Percentiles rank a stretch among this genome's conserved stretches.
These are phyloP conservation scores for Seminavis robusta DNA, from an alignment of 108 stramenopile species.

Conservation along the genomic window DNA sequence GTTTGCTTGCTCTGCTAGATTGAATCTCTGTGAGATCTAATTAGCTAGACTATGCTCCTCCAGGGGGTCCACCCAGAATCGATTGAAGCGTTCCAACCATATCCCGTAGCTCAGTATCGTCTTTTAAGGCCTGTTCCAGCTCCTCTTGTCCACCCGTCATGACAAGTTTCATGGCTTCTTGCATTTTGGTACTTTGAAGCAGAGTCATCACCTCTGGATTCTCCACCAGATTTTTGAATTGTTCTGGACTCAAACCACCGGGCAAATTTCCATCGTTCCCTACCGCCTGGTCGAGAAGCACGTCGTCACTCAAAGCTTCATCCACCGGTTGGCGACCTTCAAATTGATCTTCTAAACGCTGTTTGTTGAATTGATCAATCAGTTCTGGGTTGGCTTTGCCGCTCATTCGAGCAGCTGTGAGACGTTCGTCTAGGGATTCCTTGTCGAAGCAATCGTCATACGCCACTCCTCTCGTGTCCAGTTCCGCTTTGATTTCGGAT, in stretches of 20 bases:
- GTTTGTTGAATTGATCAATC: conserved; percentile 49
- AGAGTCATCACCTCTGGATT: conserved; percentile 58
- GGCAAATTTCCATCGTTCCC: conserved; percentile 59
- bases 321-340: conserved; percentile 20
- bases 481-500: conserved; percentile 61
- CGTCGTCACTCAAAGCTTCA: conserved; percentile 39
- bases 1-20: too few species aligned
- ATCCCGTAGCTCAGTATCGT: conserved; percentile 45
- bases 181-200: conserved; percentile 54
- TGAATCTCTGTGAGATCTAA: too few species aligned
- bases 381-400: conserved; percentile 55
- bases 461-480: conserved; percentile 38
- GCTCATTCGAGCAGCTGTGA: conserved; percentile 35
- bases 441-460: conserved; percentile 69
- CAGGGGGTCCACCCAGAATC: conserved; percentile 24
- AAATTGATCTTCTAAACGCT: conserved; percentile 27
- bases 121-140: conserved; percentile 43
- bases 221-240: conserved; percentile 32
- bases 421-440: conserved; percentile 39
- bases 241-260: conserved; percentile 56
- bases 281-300: conserved; percentile 26
- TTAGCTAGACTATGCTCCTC: too few species aligned
- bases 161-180: conserved; percentile 58
- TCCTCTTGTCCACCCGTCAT: conserved; percentile 53
- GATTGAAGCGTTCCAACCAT: conserved; percentile 39